Conservation (phyloP, 1,284 basidiomycete species). For the Nidula niveotomentosa region DNA sequence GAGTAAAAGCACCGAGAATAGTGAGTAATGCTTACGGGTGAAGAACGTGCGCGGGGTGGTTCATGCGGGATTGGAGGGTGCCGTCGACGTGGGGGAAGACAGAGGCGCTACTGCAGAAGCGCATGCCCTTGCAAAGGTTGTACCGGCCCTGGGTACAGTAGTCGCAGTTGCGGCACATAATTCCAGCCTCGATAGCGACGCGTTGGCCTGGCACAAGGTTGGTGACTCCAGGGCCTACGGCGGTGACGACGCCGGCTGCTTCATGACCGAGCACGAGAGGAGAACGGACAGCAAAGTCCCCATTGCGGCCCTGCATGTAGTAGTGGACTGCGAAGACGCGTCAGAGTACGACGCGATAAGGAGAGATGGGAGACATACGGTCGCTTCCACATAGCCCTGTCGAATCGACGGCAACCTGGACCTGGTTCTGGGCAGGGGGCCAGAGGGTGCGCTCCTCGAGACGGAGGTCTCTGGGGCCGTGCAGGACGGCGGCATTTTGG, state of each 20-base stretch:
- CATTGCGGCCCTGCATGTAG: slow-evolving; percentile 86
- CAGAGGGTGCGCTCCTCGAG: slow-evolving; percentile 67
- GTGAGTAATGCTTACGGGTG: slow-evolving; percentile 68
- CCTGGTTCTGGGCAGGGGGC: slow-evolving; percentile 67
- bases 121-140: slow-evolving; percentile 89
- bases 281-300: slow-evolving; percentile 83
- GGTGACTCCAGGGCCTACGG: slow-evolving; percentile 67
- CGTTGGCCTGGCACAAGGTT: slow-evolving; percentile 80
- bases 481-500: slow-evolving; percentile 67
- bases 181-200: slow-evolving; percentile 93
- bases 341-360: neutral
- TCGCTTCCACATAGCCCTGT: slow-evolving; percentile 95
- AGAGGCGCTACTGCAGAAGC: slow-evolving; percentile 89
- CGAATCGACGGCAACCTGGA: slow-evolving; percentile 73
- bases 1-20: slow-evolving; percentile 3
- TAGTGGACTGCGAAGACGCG: slow-evolving; percentile 70
- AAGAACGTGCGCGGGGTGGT: slow-evolving; percentile 83
- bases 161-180: slow-evolving; percentile 77
- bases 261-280: slow-evolving; percentile 93
- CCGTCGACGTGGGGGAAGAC: slow-evolving; percentile 94
- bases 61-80: slow-evolving; percentile 85
- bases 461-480: slow-evolving; percentile 72
- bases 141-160: slow-evolving; percentile 80
- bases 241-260: slow-evolving; percentile 80
- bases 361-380: slow-evolving; percentile 47